Conservation (phyloP, 441 rosid genomes). For the Populus trichocarpa region DNA sequence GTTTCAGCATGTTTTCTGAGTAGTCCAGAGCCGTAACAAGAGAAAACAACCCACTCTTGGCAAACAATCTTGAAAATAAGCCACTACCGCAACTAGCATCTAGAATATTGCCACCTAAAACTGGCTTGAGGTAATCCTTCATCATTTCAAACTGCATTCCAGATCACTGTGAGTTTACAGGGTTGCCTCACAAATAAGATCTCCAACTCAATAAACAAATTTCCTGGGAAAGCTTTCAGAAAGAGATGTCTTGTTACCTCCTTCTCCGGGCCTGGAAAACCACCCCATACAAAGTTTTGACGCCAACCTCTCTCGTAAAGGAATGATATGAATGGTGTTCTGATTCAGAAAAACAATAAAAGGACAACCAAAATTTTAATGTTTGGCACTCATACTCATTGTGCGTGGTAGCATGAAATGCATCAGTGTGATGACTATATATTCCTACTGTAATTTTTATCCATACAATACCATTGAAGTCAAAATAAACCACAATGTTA, state of each 20-base stretch:
- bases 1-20: conserved; percentile 80
- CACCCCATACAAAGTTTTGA: conserved; percentile 65
- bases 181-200: conserved; percentile 6
- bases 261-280: conserved; percentile 80
- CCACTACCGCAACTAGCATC: conserved; percentile 70
- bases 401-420: background rate
- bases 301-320: conserved; percentile 94
- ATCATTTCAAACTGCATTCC: conserved; percentile 68
- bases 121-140: conserved; percentile 67
- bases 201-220: background rate
- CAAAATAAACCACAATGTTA: background rate
- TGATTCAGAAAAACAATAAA: conserved; percentile 33
- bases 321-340: conserved; percentile 58
- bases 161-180: conserved; percentile 13
- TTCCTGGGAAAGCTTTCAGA: background rate
- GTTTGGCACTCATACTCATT: background rate
- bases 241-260: conserved; percentile 51
- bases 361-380: background rate
- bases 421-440: background rate
- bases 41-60: conserved; percentile 71
- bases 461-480: background rate
- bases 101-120: conserved; percentile 70
- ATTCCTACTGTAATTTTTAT: background rate
- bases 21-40: conserved; percentile 77
- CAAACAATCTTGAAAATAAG: conserved; percentile 40